These are phyloP conservation scores for Staphylotrichum longicolle DNA, from an alignment of 495 filamentous ascomycete genomes.

Conservation along the genomic window DNA sequence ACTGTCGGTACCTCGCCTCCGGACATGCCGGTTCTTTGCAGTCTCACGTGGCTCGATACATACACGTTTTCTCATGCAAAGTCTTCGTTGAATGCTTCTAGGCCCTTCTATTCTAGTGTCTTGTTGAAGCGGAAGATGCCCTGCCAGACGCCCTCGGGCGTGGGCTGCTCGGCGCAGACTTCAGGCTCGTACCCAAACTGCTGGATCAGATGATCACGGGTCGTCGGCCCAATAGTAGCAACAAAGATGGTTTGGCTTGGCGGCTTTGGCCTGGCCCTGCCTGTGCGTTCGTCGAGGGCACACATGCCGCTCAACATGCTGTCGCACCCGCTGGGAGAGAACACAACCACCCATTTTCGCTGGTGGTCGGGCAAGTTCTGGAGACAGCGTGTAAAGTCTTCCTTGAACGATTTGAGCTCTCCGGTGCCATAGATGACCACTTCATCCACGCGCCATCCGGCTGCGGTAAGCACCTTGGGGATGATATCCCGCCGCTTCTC, in stretches of 20 bases:
- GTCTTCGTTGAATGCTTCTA: not conserved
- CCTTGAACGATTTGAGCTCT: constrained; percentile 70
- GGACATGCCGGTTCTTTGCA: no score
- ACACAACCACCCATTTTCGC: constrained; percentile 81
- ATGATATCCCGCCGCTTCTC: constrained; percentile 87
- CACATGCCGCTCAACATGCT: constrained; percentile 70
- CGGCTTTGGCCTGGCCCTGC: constrained; percentile 40
- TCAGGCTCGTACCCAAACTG: constrained; percentile 72
- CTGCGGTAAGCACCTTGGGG: constrained; percentile 67
- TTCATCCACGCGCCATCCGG: constrained; percentile 63
- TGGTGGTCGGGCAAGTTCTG: constrained; percentile 38
- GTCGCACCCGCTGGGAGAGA: constrained; percentile 86
- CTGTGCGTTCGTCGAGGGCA: constrained; percentile 50
- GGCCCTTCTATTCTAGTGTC: constrained; percentile 6
- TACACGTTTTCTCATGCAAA: not conserved
- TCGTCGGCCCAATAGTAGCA: constrained; percentile 93
- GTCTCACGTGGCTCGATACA: not conserved
- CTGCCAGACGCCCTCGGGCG: constrained; percentile 74
- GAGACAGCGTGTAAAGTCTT: constrained; percentile 55
- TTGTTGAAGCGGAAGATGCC: constrained; percentile 58
- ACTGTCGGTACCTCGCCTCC: not conserved
- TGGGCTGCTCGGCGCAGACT: constrained; percentile 79
- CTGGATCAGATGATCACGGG: constrained; percentile 65
- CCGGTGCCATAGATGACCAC: constrained; percentile 81
- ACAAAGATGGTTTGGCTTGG: constrained; percentile 52